Evolutionary conservation across 106 monocot species (phyloP).

Genomic region (Amphibolis antarctica): DNA sequence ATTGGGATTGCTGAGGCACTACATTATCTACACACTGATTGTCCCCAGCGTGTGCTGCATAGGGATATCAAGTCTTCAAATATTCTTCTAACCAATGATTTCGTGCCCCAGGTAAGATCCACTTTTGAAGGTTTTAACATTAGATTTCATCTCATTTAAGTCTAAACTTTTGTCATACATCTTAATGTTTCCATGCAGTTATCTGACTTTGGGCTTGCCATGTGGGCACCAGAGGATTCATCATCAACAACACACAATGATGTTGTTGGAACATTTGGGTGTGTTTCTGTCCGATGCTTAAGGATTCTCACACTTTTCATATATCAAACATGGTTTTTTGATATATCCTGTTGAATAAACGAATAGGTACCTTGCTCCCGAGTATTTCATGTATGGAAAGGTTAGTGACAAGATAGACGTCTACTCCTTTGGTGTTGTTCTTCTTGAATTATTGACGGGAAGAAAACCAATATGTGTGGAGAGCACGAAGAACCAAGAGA

Average conservation of each 20-base stretch:
- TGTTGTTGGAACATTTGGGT: slow-evolving; percentile 73
- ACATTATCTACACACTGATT: slow-evolving; percentile 41
- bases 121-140: background rate
- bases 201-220: slow-evolving; percentile 60
- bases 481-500: slow-evolving; percentile 55
- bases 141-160: background rate
- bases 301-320: background rate
- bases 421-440: slow-evolving; percentile 82
- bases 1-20: slow-evolving; percentile 54
- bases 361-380: slow-evolving; percentile 88
- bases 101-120: slow-evolving; percentile 39
- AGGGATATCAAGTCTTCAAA: slow-evolving; percentile 93
- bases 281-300: background rate
- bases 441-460: slow-evolving; percentile 82
- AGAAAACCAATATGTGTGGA: slow-evolving; percentile 61
- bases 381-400: slow-evolving; percentile 90
- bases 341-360: background rate
- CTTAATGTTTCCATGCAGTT: slow-evolving; percentile 30
- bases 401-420: slow-evolving; percentile 81
- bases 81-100: slow-evolving; percentile 75
- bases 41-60: slow-evolving; percentile 48
- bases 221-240: slow-evolving; percentile 51
- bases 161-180: background rate
- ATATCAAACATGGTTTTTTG: background rate
- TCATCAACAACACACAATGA: slow-evolving; percentile 27